A percentile compares a stretch with the other conserved stretches of the same genome.
phyloP scores from a whole-genome alignment of 2,329 filamentous ascomycete genomes.

The Lachnellula arida region DNA sequence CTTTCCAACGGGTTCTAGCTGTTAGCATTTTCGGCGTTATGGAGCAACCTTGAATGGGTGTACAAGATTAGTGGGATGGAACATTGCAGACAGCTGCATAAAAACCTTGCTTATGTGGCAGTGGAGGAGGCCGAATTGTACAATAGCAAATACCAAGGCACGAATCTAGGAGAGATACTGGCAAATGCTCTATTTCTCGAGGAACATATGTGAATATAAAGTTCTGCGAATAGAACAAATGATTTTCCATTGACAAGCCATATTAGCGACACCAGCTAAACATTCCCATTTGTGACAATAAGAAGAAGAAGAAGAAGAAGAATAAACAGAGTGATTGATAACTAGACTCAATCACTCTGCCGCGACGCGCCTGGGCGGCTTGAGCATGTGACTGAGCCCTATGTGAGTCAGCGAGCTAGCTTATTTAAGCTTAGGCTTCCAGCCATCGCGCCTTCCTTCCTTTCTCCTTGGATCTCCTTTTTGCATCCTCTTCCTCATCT shows the following conservation, averaged over 20 bases:
- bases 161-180: background rate
- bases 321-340: too few species aligned
- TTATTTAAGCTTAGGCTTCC: too few species aligned
- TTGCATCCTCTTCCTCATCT: constrained; percentile 4
- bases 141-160: background rate
- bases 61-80: background rate
- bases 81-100: background rate
- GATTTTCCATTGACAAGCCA: too few species aligned
- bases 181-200: background rate
- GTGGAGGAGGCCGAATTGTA: background rate
- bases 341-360: too few species aligned
- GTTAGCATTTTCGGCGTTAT: constrained; percentile 14
- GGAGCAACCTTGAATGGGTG: background rate
- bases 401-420: too few species aligned
- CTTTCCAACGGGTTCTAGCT: background rate
- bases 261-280: too few species aligned
- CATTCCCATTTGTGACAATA: too few species aligned
- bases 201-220: background rate
- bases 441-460: background rate
- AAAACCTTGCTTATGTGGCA: background rate
- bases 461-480: constrained; percentile 1
- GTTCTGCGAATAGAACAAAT: too few species aligned
- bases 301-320: too few species aligned
- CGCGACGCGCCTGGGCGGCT: too few species aligned
- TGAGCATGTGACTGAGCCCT: too few species aligned